These are phyloP conservation scores for Cyanophora paradoxa DNA, from an alignment of 78 protist genomes.

Conservation along the genomic window DNA sequence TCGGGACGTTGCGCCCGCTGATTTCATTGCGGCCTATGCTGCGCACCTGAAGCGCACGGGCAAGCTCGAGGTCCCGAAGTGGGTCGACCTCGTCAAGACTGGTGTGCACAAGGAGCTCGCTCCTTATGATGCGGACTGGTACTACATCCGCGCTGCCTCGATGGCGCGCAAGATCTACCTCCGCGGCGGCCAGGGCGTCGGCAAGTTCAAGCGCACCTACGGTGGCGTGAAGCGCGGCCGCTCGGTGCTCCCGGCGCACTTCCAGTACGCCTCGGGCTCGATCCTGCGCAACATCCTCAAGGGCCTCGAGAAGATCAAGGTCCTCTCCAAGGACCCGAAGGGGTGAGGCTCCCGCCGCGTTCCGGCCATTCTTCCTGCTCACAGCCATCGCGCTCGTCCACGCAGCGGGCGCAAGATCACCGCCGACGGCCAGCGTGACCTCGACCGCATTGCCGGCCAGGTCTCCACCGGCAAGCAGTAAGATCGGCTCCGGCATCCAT, in stretches of 20 bases:
- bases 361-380: neutral
- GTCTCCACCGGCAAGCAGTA: constrained; percentile 15
- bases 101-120: constrained; percentile 81
- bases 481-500: neutral
- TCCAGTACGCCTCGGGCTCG: constrained; percentile 53
- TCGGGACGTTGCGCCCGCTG: constrained; percentile 83
- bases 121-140: constrained; percentile 96
- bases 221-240: constrained; percentile 51
- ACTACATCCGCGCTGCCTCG: constrained; percentile 85
- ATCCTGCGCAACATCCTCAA: constrained; percentile 65
- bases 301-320: constrained; percentile 48
- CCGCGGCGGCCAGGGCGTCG: constrained; percentile 66
- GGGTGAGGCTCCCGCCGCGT: constrained; percentile 6
- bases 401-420: constrained; percentile 54
- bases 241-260: constrained; percentile 62
- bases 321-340: constrained; percentile 48
- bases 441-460: constrained; percentile 70
- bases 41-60: constrained; percentile 81
- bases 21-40: constrained; percentile 82
- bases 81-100: constrained; percentile 91
- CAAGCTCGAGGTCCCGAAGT: constrained; percentile 79
- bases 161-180: constrained; percentile 76
- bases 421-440: constrained; percentile 59
- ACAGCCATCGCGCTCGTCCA: neutral
- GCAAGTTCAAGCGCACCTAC: constrained; percentile 44